Evolutionary conservation across 805 yeast species (phyloP), one percentile per base, ranked within the genome.

Genomic region (Sugiyamaella mastotermitis): DNA sequence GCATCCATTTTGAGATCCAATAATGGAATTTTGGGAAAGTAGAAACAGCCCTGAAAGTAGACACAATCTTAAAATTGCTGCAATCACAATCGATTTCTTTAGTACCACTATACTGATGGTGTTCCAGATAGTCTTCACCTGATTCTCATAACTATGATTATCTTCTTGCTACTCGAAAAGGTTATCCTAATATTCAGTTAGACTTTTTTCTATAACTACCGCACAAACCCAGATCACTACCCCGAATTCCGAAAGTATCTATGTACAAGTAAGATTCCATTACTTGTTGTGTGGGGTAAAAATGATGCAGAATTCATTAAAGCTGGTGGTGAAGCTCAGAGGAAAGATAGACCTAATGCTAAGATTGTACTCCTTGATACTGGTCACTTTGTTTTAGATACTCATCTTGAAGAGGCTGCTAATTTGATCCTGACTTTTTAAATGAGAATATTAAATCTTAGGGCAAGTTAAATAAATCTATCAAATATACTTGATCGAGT

Each of bases 341-440:
- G 48, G 40, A 56, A 51, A 43, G 69, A 68, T 42, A 46, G 49
- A 5, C 52, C 49, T 18, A 48, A 55, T 20, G 49, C 54, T 6
- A 55, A 51, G 41, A 33, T 64, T n/a, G 52, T 53, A 21, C 52
- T 53, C 23, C 35, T 53, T 22, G 55, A 60, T 19, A 54, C 59
- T 14, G 71, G 72, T 3, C 73, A 68, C 42, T 66, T 68, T 50
- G 68, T 65, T 3, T 44, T 58, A 14, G 60, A 53, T 37, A 48
- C 55, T 17, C 58, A 61, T 36, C 47, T 51, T 5, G 46, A 34
- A 5, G 59, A 52, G 31, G 56, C 65, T 33, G n/a, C n/a, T n/a
- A n/a, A n/a, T n/a, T n/a, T n/a, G n/a, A n/a, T n/a, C n/a, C n/a
- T n/a, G n/a, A n/a, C n/a, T n/a, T n/a, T n/a, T n/a, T n/a, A n/a